phyloP scores from a whole-genome alignment of 2,329 filamentous ascomycete species.

The Cladosporium sp. region DNA sequence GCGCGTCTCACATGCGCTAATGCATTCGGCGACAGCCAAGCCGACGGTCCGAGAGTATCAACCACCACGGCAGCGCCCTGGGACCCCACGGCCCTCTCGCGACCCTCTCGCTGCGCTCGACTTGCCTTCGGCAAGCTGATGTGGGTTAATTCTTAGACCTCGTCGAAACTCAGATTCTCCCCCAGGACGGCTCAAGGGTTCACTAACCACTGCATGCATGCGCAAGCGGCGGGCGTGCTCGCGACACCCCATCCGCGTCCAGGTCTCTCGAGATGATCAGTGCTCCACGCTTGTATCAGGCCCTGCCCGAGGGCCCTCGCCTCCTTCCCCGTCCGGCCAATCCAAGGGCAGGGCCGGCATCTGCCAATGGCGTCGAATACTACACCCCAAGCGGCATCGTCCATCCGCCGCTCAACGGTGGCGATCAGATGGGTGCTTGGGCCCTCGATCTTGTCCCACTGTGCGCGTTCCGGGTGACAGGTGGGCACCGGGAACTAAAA shows the following conservation, averaged over 20 bases:
- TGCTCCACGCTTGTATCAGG: slow-evolving; percentile 11
- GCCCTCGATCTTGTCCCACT: slow-evolving; percentile 8
- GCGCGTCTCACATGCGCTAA: slow-evolving; percentile 6
- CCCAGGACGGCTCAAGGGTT: neutral
- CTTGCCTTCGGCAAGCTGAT: neutral
- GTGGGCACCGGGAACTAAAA: slow-evolving; percentile 12
- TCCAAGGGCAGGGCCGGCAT: slow-evolving; percentile 6
- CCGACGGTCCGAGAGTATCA: slow-evolving; percentile 8
- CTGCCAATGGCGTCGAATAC: slow-evolving; percentile 7
- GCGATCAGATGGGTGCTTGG: slow-evolving; percentile 11
- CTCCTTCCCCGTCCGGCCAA: slow-evolving; percentile 7
- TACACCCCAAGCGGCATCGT: slow-evolving; percentile 3
- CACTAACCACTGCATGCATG: slow-evolving; percentile 4
- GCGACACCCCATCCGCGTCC: neutral
- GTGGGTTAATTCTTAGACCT: neutral
- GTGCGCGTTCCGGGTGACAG: slow-evolving; percentile 7
- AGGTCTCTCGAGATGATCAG: slow-evolving; percentile 4
- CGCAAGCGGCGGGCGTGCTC: slow-evolving; percentile 4
- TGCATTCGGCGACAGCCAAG: slow-evolving; percentile 8
- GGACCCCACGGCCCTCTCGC: slow-evolving; percentile 1
- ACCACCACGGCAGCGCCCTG: slow-evolving; percentile 1
- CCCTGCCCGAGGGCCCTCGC: slow-evolving; percentile 3
- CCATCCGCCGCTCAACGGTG: slow-evolving; percentile 4
- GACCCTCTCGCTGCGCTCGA: neutral
- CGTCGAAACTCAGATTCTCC: too few relatives aligned